Evolutionary conservation across 1,139 yeast genomes (phyloP).

Genomic region (Diutina sp.): DNA sequence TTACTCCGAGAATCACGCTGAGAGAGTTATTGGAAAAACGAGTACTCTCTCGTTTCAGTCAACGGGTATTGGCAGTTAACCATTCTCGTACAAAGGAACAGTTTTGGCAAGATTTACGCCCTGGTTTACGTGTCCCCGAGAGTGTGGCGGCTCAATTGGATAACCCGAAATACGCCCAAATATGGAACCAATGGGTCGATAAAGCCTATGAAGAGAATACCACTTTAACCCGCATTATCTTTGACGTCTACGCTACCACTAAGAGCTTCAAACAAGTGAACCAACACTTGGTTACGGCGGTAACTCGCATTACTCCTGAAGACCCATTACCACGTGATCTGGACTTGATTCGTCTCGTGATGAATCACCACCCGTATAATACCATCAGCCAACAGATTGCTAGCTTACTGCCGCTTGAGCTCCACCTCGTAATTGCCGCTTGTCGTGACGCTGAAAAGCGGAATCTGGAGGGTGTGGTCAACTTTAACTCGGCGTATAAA

Average conservation of each 20-base stretch:
- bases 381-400: slow-evolving; percentile 13
- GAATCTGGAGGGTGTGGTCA: slow-evolving; percentile 37
- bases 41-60: slow-evolving; percentile 82
- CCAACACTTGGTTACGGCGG: slow-evolving; percentile 34
- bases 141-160: slow-evolving; percentile 8
- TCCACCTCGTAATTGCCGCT: slow-evolving; percentile 56
- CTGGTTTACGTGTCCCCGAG: slow-evolving; percentile 15
- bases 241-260: slow-evolving; percentile 42
- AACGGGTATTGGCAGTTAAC: slow-evolving; percentile 51
- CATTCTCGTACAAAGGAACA: slow-evolving; percentile 33
- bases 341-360: slow-evolving; percentile 14
- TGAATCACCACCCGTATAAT: slow-evolving; percentile 14
- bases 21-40: slow-evolving; percentile 81
- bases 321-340: slow-evolving; percentile 22
- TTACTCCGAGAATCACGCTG: slow-evolving; percentile 62
- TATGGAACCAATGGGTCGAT: slow-evolving; percentile 43
- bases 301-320: slow-evolving; percentile 15
- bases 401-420: slow-evolving; percentile 56
- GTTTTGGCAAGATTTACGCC: slow-evolving; percentile 24
- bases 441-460: slow-evolving; percentile 57
- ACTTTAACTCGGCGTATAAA: slow-evolving; percentile 65
- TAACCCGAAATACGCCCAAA: slow-evolving; percentile 14
- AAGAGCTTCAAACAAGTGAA: slow-evolving; percentile 48
- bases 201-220: slow-evolving; percentile 8
- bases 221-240: slow-evolving; percentile 11